phyloP scores from a whole-genome alignment of 148 eudicot genomes.

The Vaccinium vitisidaea region DNA sequence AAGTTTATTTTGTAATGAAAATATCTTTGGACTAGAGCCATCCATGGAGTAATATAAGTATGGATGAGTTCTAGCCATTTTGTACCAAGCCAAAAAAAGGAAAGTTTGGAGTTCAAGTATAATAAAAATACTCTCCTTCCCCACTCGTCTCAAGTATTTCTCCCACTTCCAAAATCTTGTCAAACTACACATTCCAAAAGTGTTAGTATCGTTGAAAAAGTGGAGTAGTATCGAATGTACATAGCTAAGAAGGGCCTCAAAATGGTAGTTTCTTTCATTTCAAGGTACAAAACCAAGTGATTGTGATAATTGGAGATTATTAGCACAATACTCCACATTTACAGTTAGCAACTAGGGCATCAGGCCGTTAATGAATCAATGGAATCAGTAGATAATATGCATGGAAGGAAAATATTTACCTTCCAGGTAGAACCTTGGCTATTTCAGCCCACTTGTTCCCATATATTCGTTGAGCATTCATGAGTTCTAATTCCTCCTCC shows the following conservation, averaged over 20 bases:
- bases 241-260: background rate
- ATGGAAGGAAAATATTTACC: constrained; percentile 35
- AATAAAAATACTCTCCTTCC: too few species aligned
- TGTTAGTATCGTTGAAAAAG: background rate
- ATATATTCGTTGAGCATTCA: constrained; percentile 73
- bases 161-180: too few species aligned
- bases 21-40: too few species aligned
- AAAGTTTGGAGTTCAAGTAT: too few species aligned
- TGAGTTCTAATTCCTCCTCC: constrained; percentile 77
- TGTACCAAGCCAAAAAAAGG: too few species aligned
- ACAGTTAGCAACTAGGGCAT: background rate
- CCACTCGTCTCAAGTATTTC: too few species aligned
- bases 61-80: too few species aligned
- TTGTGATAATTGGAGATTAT: background rate
- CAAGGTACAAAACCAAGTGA: background rate
- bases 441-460: constrained; percentile 99
- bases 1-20: too few species aligned
- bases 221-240: background rate
- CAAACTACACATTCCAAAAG: background rate
- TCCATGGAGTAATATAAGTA: too few species aligned
- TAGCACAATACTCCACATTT: background rate
- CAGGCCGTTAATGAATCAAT: background rate
- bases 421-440: constrained; percentile 82
- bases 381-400: background rate
- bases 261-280: background rate